phyloP scores from a whole-genome alignment of 164 flowering plant genomes.

The Macadamia integrifolia region DNA sequence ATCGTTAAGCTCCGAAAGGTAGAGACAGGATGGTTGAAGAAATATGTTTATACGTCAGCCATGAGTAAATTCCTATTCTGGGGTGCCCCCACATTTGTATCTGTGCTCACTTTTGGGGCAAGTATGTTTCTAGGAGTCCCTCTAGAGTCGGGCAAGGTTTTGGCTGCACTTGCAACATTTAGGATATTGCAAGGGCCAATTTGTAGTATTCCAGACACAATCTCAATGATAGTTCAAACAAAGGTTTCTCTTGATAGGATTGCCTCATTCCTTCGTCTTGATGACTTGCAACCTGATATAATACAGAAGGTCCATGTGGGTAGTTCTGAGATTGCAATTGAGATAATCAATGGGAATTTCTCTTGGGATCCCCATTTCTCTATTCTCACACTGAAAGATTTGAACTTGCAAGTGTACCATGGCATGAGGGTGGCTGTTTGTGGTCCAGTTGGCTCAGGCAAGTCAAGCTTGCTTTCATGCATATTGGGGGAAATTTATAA shows the following conservation, averaged over 20 bases:
- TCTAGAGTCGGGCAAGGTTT: slow-evolving; percentile 58
- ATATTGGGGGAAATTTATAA: slow-evolving; percentile 67
- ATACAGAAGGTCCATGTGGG: slow-evolving; percentile 41
- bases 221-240: slow-evolving; percentile 62
- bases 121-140: slow-evolving; percentile 57
- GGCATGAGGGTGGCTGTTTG: slow-evolving; percentile 58
- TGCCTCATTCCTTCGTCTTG: slow-evolving; percentile 49
- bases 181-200: slow-evolving; percentile 67
- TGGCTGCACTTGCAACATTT: slow-evolving; percentile 78
- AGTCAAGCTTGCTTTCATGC: slow-evolving; percentile 59
- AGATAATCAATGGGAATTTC: slow-evolving; percentile 42
- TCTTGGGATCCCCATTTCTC: slow-evolving; percentile 23
- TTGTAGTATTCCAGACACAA: slow-evolving; percentile 51
- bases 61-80: slow-evolving; percentile 42
- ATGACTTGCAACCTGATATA: slow-evolving; percentile 44
- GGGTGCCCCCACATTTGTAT: slow-evolving; percentile 61
- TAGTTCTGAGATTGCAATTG: slow-evolving; percentile 42
- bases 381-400: slow-evolving; percentile 31
- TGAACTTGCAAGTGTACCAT: slow-evolving; percentile 30
- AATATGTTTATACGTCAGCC: slow-evolving; percentile 38
- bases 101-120: slow-evolving; percentile 54
- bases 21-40: slow-evolving; percentile 60
- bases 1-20: slow-evolving; percentile 40
- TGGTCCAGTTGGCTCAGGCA: slow-evolving; percentile 61
- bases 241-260: slow-evolving; percentile 73